These are phyloP conservation scores for Flaveria robusta DNA, from an alignment of 129 eudicot genomes.

Conservation along the genomic window DNA sequence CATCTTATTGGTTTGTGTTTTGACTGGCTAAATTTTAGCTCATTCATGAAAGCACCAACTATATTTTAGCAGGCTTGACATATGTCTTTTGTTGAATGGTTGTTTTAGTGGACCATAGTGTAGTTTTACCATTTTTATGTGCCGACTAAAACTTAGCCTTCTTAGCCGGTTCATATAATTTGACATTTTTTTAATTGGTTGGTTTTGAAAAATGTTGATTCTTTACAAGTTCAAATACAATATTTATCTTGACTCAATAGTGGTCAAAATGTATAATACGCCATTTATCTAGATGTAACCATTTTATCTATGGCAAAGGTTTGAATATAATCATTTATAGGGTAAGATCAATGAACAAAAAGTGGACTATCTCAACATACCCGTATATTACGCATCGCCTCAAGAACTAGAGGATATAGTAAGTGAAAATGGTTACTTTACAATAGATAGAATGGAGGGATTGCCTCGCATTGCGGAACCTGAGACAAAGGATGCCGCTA, in stretches of 20 bases:
- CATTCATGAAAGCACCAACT: background rate
- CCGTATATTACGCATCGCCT: constrained; percentile 34
- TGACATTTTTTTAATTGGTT: background rate
- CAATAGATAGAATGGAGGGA: constrained; percentile 28
- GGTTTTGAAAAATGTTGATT: background rate
- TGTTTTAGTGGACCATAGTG: background rate
- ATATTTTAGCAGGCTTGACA: background rate
- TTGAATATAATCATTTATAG: constrained; percentile 15
- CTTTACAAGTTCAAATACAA: background rate
- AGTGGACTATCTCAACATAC: constrained; percentile 38
- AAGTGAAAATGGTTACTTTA: constrained; percentile 33
- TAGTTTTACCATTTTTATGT: too few relatives aligned
- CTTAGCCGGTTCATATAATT: background rate
- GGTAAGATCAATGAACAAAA: constrained; percentile 39
- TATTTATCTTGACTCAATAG: background rate
- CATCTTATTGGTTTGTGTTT: background rate
- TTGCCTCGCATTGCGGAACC: constrained; percentile 29
- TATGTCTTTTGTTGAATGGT: background rate
- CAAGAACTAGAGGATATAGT: constrained; percentile 35
- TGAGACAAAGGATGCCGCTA: constrained; percentile 22
- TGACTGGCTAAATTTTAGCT: too few relatives aligned
- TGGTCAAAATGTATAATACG: background rate
- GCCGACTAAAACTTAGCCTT: background rate
- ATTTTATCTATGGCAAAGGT: too few relatives aligned
- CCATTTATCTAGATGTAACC: too few relatives aligned